Evolutionary conservation across 495 filamentous ascomycete genomes (phyloP).

Genomic region (Neurospora tetrasperma): DNA sequence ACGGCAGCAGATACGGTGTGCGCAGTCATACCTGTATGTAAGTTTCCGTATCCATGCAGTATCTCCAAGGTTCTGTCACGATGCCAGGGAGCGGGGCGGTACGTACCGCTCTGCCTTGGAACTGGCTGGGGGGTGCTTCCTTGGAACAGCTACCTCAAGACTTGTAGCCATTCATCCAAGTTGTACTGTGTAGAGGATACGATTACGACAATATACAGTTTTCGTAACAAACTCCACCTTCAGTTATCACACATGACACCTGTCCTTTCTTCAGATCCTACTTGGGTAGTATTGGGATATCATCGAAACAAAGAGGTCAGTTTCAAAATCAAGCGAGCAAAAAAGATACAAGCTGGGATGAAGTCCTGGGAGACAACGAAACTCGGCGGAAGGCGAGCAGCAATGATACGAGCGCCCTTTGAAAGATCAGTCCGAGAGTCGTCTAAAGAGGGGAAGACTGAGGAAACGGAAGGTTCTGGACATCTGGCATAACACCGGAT

Average conservation of each 20-base stretch:
- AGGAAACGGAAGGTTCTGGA: background rate
- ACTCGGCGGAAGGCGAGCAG: background rate
- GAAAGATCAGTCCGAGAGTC: background rate
- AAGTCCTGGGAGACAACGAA: background rate
- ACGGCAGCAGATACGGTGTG: background rate
- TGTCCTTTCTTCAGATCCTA: background rate
- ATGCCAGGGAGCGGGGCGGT: background rate
- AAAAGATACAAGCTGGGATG: background rate
- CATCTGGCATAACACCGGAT: background rate
- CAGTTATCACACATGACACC: background rate
- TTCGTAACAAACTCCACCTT: background rate
- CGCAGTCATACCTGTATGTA: background rate
- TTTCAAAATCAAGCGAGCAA: background rate
- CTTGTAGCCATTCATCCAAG: background rate
- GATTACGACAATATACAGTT: background rate
- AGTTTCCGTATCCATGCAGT: background rate
- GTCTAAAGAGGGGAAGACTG: background rate
- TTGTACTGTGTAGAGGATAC: background rate
- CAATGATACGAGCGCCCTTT: background rate
- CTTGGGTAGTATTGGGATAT: background rate
- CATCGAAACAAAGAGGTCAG: background rate
- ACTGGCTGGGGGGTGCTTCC: background rate
- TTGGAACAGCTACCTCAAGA: background rate
- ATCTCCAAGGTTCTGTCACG: background rate
- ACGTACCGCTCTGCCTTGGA: background rate